Evolutionary conservation across 768 basidiomycete genomes (phyloP).

Genomic region (Tricholoma hemisulphureum): DNA sequence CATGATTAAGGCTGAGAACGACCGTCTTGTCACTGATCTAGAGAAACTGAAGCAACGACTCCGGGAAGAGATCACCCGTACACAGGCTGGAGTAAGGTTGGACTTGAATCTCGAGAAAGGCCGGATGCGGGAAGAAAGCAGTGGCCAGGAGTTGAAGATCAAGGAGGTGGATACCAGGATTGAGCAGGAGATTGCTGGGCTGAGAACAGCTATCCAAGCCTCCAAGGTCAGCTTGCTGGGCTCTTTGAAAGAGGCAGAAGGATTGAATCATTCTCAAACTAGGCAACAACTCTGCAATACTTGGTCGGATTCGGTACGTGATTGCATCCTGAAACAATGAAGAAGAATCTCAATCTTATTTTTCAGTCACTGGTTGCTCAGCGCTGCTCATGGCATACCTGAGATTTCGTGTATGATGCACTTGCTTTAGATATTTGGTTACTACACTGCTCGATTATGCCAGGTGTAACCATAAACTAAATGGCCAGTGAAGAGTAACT

Average conservation of each 20-base stretch:
- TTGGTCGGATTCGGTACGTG: constrained; percentile 80
- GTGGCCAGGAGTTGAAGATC: constrained; percentile 90
- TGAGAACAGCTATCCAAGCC: constrained; percentile 81
- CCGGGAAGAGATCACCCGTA: constrained; percentile 86
- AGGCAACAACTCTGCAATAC: constrained; percentile 87
- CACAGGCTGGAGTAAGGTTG: constrained; percentile 89
- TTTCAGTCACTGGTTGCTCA: constrained; percentile 77
- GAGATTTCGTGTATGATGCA: constrained; percentile 56
- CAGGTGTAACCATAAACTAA: constrained; percentile 71
- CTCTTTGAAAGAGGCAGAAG: background rate
- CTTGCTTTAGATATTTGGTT: constrained; percentile 6
- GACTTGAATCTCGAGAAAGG: constrained; percentile 98
- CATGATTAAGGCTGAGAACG: constrained; percentile 94
- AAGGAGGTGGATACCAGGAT: constrained; percentile 97
- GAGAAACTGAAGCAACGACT: constrained; percentile 94
- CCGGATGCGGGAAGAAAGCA: constrained; percentile 89
- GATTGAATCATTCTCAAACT: constrained; percentile 3
- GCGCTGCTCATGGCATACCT: constrained; percentile 87
- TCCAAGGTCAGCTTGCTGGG: constrained; percentile 58
- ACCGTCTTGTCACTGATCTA: constrained; percentile 86
- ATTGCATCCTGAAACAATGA: background rate
- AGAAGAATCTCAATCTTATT: constrained; percentile 5
- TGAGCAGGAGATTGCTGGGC: constrained; percentile 89
- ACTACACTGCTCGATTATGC: constrained; percentile 11
- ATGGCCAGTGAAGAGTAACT: constrained; percentile 48